phyloP scores from a whole-genome alignment of 148 eudicot genomes.

The Rhododendron molle region DNA sequence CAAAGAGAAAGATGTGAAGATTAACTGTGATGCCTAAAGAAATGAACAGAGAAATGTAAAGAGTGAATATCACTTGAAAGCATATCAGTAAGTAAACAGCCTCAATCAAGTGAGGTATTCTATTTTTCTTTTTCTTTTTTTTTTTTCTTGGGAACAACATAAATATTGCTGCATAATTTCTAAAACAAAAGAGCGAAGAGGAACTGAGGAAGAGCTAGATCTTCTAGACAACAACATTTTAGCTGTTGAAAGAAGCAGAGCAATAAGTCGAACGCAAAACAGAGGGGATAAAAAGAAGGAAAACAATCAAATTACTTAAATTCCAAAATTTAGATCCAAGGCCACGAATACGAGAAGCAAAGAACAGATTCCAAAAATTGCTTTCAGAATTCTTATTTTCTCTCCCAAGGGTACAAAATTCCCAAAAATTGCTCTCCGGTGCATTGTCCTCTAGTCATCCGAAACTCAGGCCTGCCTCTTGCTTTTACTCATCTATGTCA shows the following conservation, averaged over 20 bases:
- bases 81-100: not conserved
- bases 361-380: not conserved
- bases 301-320: not conserved
- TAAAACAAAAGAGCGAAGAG: not conserved
- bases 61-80: not conserved
- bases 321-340: not conserved
- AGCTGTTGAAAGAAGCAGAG: not conserved
- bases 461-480: not conserved
- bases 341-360: not conserved
- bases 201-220: not conserved
- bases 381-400: not conserved
- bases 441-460: not conserved
- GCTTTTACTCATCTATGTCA: conserved; percentile 5
- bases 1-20: not conserved
- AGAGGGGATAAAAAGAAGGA: not conserved
- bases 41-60: not conserved
- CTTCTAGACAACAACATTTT: not conserved
- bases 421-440: not conserved
- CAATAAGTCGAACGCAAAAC: not conserved
- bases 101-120: not conserved
- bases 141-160: not conserved
- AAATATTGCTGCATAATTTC: not conserved
- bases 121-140: not conserved
- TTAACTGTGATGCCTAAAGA: not conserved
- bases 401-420: not conserved